These are phyloP conservation scores for Mucor ambiguus DNA, from an alignment of 371 early-diverging fungal species.

Conservation along the genomic window DNA sequence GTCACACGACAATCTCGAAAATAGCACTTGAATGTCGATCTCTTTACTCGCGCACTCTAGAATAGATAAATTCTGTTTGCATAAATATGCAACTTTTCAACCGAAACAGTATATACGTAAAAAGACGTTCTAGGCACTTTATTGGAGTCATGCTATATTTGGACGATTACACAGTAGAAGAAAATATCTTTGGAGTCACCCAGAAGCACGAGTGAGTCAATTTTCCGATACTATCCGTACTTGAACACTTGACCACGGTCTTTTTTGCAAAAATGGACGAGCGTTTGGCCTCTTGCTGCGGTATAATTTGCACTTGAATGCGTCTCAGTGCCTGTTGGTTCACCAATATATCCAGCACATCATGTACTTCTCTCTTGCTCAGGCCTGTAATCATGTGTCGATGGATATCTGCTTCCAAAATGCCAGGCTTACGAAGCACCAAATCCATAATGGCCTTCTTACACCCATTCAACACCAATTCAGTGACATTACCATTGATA, in stretches of 20 bases:
- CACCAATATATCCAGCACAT: constrained; percentile 26
- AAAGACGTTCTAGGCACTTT: too few relatives aligned
- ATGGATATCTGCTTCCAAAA: constrained; percentile 20
- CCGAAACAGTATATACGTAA: too few relatives aligned
- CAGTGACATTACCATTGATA: constrained; percentile 28
- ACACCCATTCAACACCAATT: constrained; percentile 21
- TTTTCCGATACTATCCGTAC: neutral
- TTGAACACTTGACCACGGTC: neutral
- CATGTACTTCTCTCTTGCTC: constrained; percentile 26
- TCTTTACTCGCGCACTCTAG: too few relatives aligned
- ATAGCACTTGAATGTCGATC: too few relatives aligned
- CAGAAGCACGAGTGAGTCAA: constrained; percentile 20
- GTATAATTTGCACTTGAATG: neutral
- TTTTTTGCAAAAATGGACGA: constrained; percentile 16
- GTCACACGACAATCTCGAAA: too few relatives aligned
- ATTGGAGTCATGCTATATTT: too few relatives aligned
- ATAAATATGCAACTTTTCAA: too few relatives aligned
- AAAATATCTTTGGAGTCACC: constrained; percentile 1
- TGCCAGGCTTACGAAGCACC: constrained; percentile 37
- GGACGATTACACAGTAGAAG: too few relatives aligned
- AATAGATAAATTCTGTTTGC: too few relatives aligned
- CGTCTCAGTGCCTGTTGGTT: constrained; percentile 4
- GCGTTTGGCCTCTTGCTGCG: neutral
- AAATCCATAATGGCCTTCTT: constrained; percentile 21
- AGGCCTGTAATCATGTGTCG: constrained; percentile 13